A percentile compares a stretch with the other conserved stretches of the same genome.
phyloP scores from a whole-genome alignment of 2,329 filamentous ascomycete genomes.

The Pseudogymnoascus sp. region DNA sequence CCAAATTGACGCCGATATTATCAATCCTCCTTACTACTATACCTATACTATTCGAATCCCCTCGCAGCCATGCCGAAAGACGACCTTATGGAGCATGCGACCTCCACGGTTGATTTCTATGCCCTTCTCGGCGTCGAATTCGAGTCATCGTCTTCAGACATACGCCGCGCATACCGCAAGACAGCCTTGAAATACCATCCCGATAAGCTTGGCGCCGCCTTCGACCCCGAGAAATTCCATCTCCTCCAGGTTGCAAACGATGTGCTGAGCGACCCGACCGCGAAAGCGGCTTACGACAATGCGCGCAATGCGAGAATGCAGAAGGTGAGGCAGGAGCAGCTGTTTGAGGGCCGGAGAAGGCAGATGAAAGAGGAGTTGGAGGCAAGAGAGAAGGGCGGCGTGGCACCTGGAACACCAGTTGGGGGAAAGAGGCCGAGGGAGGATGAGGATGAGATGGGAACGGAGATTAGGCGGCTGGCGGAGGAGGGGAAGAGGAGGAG shows the following conservation, averaged over 20 bases:
- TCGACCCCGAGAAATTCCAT: conserved; percentile 77
- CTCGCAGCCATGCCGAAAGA: conserved; percentile 24
- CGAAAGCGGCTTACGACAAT: conserved; percentile 71
- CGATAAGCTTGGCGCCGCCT: conserved; percentile 72
- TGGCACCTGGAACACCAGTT: conserved; percentile 34
- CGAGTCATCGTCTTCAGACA: conserved; percentile 12
- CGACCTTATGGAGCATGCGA: conserved; percentile 27
- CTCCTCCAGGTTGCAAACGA: conserved; percentile 79
- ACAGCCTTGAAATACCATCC: conserved; percentile 87
- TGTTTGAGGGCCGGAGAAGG: conserved; percentile 64
- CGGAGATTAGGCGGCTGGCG: conserved; percentile 44
- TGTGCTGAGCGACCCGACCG: conserved; percentile 62
- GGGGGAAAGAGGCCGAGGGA: conserved; percentile 54
- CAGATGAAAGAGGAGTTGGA: conserved; percentile 84
- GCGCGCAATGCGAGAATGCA: conserved; percentile 63
- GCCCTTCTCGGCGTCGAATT: conserved; percentile 12
- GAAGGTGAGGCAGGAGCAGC: conserved; percentile 61
- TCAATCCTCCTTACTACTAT: neutral
- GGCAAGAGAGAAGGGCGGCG: conserved; percentile 55
- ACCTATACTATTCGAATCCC: neutral
- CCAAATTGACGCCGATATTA: neutral
- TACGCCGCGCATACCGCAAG: conserved; percentile 62
- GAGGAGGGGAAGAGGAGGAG: conserved; percentile 45
- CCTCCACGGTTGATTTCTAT: conserved; percentile 29
- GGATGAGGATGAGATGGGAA: conserved; percentile 39